Conservation (phyloP, 2,329 filamentous ascomycete species). For the Ophiocordyceps robertsii region DNA sequence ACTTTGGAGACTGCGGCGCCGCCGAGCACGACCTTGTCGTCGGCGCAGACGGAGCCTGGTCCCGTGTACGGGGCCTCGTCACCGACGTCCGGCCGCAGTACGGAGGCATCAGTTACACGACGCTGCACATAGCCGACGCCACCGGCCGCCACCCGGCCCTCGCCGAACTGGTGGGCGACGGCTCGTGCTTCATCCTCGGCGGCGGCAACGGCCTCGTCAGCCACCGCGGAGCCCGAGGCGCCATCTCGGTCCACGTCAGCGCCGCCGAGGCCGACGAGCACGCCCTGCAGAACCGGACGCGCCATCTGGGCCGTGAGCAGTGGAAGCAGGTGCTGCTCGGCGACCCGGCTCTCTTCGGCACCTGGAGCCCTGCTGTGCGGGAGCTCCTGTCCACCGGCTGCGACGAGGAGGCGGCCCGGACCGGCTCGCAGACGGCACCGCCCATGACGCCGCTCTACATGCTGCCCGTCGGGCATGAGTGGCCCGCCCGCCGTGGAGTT, state of each 20-base stretch:
- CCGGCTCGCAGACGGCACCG: slow-evolving; percentile 4
- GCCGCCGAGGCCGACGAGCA: slow-evolving; percentile 12
- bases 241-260: slow-evolving; percentile 15
- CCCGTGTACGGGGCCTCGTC: slow-evolving; percentile 21
- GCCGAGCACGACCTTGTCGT: not conserved
- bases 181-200: slow-evolving; percentile 19
- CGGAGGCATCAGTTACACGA: slow-evolving; percentile 23
- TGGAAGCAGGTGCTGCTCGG: slow-evolving; percentile 9
- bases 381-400: slow-evolving; percentile 14
- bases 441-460: slow-evolving; percentile 16
- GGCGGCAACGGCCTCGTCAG: slow-evolving; percentile 22
- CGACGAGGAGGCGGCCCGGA: slow-evolving; percentile 11
- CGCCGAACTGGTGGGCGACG: slow-evolving; percentile 22
- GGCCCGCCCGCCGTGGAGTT: slow-evolving; percentile 25
- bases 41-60: slow-evolving; percentile 8
- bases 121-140: slow-evolving; percentile 18
- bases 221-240: slow-evolving; percentile 15
- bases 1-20: not conserved
- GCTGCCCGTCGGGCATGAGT: slow-evolving; percentile 28
- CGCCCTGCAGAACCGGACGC: slow-evolving; percentile 3
- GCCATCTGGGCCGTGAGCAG: slow-evolving; percentile 5
- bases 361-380: slow-evolving; percentile 13
- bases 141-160: slow-evolving; percentile 23
- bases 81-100: slow-evolving; percentile 22
- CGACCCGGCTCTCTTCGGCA: slow-evolving; percentile 8